Percentiles rank a stretch among this genome's conserved stretches.
These are phyloP conservation scores for Lactuca sativa DNA, from an alignment of 129 eudicot genomes.

Conservation along the genomic window DNA sequence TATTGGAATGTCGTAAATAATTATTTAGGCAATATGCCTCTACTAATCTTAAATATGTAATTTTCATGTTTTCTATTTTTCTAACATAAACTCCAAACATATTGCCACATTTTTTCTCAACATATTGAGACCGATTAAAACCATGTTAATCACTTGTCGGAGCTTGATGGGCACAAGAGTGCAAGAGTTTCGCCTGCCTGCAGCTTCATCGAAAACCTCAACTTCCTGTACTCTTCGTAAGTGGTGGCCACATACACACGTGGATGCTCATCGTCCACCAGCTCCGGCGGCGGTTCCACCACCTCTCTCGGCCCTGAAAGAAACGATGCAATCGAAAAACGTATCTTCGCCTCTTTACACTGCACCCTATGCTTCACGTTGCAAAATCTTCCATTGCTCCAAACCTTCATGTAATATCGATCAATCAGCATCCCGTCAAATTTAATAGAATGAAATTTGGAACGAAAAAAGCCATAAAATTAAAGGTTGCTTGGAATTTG, in stretches of 20 bases:
- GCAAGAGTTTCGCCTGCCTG: conserved; percentile 70
- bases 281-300: conserved; percentile 53
- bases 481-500: not conserved
- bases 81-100: too few relatives aligned
- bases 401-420: conserved; percentile 37
- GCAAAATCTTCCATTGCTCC: conserved; percentile 78
- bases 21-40: too few relatives aligned
- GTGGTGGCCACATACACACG: conserved; percentile 51
- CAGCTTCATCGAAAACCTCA: conserved; percentile 40
- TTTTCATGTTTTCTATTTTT: too few relatives aligned
- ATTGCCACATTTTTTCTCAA: not conserved
- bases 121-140: not conserved
- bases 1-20: too few relatives aligned
- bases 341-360: conserved; percentile 58
- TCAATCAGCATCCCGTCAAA: conserved; percentile 2
- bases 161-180: conserved; percentile 31
- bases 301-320: conserved; percentile 60
- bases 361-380: conserved; percentile 73
- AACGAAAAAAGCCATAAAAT: not conserved
- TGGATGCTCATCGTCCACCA: conserved; percentile 60
- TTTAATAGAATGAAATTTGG: too few relatives aligned
- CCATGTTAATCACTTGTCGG: conserved; percentile 7
- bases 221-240: conserved; percentile 50
- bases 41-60: too few relatives aligned
- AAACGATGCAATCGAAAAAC: conserved; percentile 74